Evolutionary conservation across 1,284 basidiomycete species (phyloP).

Genomic region (Singerocomus rubriflavus): DNA sequence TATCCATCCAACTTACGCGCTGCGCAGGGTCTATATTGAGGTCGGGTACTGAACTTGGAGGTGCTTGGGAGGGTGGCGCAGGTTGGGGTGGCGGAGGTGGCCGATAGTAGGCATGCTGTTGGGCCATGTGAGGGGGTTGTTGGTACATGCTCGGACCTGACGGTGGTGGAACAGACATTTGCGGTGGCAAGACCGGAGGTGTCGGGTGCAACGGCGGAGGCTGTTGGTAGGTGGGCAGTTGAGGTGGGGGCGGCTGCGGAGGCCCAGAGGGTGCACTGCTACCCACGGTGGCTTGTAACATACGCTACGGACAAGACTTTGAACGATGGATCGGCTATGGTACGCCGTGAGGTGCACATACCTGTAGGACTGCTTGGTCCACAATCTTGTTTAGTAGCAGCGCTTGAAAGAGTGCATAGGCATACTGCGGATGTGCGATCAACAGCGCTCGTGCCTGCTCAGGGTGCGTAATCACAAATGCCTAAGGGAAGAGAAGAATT

Average conservation of each 20-base stretch:
- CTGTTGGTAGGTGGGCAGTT: conserved; percentile 33
- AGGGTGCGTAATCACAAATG: conserved; percentile 86
- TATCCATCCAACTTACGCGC: conserved; percentile 24
- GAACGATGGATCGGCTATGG: conserved; percentile 16
- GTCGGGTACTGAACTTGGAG: conserved; percentile 28
- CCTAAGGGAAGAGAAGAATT: conserved; percentile 42
- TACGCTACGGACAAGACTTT: conserved; percentile 28
- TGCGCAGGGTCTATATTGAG: conserved; percentile 35
- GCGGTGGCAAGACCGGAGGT: conserved; percentile 35
- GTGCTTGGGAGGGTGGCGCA: conserved; percentile 27
- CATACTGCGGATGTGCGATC: conserved; percentile 84
- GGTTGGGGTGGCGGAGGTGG: conserved; percentile 35
- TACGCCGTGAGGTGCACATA: conserved; percentile 33
- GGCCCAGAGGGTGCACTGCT: conserved; percentile 21
- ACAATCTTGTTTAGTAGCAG: conserved; percentile 94
- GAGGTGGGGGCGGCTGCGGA: conserved; percentile 34
- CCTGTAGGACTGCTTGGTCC: conserved; percentile 79
- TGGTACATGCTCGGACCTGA: conserved; percentile 34
- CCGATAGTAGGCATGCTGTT: conserved; percentile 47
- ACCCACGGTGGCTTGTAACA: conserved; percentile 32
- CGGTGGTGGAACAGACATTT: conserved; percentile 33
- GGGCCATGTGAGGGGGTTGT: conserved; percentile 41
- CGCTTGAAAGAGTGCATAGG: conserved; percentile 96
- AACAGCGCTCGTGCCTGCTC: conserved; percentile 86
- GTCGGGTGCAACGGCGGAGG: conserved; percentile 37